phyloP scores from a whole-genome alignment of 805 yeast species.

The Geotrichum ghanense region DNA sequence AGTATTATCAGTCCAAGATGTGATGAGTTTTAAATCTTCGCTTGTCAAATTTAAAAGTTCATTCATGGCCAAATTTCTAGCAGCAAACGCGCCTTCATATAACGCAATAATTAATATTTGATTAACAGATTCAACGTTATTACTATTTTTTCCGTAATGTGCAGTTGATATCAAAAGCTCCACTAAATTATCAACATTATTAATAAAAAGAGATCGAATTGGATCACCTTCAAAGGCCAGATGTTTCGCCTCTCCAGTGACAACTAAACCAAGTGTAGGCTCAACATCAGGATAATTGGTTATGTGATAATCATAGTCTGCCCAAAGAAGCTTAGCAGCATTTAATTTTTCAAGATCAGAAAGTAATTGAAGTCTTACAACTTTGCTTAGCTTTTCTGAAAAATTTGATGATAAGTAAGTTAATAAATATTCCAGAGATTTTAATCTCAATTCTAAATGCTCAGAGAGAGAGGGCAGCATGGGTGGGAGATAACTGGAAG shows the following conservation, averaged over 20 bases:
- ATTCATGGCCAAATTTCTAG: constrained; percentile 9
- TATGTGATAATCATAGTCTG: constrained; percentile 10
- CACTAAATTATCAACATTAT: constrained; percentile 7
- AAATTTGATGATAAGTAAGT: constrained; percentile 38
- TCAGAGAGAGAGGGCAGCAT: constrained; percentile 38
- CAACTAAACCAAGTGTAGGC: constrained; percentile 11
- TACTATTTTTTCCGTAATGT: constrained; percentile 3
- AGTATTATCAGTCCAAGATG: constrained; percentile 22
- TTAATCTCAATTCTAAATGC: constrained; percentile 40
- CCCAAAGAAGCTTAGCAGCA: constrained; percentile 38
- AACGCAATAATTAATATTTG: constrained; percentile 9
- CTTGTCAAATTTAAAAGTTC: constrained; percentile 11
- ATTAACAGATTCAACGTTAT: constrained; percentile 11
- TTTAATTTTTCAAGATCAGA: constrained; percentile 33
- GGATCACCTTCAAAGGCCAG: constrained; percentile 6
- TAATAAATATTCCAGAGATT: constrained; percentile 35
- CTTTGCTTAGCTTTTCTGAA: constrained; percentile 23
- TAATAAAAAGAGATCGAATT: constrained; percentile 14
- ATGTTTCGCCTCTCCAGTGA: constrained; percentile 3
- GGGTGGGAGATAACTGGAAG: constrained; percentile 46
- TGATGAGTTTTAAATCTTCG: constrained; percentile 5
- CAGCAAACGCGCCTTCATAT: constrained; percentile 10
- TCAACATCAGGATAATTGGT: constrained; percentile 7
- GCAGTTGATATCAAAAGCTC: constrained; percentile 5
- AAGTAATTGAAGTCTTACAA: constrained; percentile 30